These are phyloP conservation scores for Lactifluus subvellereus DNA, from an alignment of 768 basidiomycete species.

Conservation along the genomic window DNA sequence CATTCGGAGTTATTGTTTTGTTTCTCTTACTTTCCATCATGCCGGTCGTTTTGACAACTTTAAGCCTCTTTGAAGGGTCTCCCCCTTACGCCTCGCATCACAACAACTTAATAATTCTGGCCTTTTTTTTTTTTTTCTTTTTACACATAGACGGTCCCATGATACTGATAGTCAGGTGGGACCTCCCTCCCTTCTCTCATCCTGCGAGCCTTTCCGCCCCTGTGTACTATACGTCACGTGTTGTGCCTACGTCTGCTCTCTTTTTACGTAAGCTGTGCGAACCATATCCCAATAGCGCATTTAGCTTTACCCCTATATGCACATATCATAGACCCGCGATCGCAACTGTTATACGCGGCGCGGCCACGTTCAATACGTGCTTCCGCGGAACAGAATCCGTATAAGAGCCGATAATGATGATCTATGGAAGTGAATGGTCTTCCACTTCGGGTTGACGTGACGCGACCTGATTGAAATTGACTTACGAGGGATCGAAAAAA, in stretches of 20 bases:
- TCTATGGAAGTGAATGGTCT: constrained; percentile 3
- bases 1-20: constrained; percentile 8
- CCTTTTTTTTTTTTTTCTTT: not conserved
- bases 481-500: not conserved
- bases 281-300: constrained; percentile 13
- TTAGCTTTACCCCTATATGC: constrained; percentile 11
- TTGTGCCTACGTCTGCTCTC: constrained; percentile 7
- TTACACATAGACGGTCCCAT: constrained; percentile 3
- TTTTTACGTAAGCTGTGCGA: constrained; percentile 6
- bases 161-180: not conserved
- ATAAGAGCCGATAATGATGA: constrained; percentile 8
- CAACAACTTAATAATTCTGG: not conserved
- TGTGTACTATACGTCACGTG: constrained; percentile 17
- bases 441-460: constrained; percentile 1
- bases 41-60: constrained; percentile 9
- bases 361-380: constrained; percentile 3
- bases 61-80: not conserved
- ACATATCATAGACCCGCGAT: constrained; percentile 6
- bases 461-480: constrained; percentile 4
- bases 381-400: constrained; percentile 7
- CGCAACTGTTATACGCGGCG: not conserved
- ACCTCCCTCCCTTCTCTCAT: not conserved
- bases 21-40: constrained; percentile 9
- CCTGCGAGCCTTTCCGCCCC: not conserved
- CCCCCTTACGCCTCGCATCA: constrained; percentile 5